Base-by-base conservation (phyloP, 2,329 filamentous ascomycete genomes). In the Colletotrichum camelliae region DNA sequence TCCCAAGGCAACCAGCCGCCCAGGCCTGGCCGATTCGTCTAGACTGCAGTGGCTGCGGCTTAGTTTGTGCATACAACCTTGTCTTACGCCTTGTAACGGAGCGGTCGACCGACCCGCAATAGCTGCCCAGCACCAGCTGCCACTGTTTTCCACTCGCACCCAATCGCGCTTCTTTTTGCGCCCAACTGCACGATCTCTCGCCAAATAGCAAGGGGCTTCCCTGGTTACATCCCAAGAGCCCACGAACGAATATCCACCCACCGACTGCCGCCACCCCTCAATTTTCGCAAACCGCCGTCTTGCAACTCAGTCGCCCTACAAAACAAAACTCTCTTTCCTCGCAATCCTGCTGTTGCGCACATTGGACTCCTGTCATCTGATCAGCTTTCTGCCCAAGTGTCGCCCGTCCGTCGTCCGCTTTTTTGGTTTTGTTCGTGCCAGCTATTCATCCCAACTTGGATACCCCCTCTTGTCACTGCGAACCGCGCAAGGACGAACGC, bases 101-200 rank as follows among this genome's bases (percentile, higher is more conserved):
- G 68, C 72, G 75, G 72, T 72, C 48, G 73, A 68, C 55, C 27
- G 76, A 64, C 76, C 76, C 74, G 76, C 76, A 77, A 77, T 77
- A 77, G 76, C 76, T 77, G 75, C 75, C 75, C 73, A 77, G 75
- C 75, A 70, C 75, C 75, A 76, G 72, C 75, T 76, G 57, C 74
- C 73, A 77, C 73, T 52, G 65, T 75, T 64, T 52, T 70, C 70
- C 66, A 43, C 52, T 67, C 64, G 43, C 70, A 77, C 76, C 76
- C 74, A 77, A 77, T 77, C 70, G 76, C 74, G 66, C 76, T 57
- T 76, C 60, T 60, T 73, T 77, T 77, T 67, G 76, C 76, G 76
- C 76, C 76, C 76, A 77, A 77, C 76, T 57, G 70, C 74, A 72
- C 76, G 58, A 75, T 77, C 69, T 70, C 27, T 77, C 60, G 70